Evolutionary conservation across 176 grass and related monocot species (phyloP), one percentile per base, ranked within the genome.

Genomic region (Panicum miliaceum): DNA sequence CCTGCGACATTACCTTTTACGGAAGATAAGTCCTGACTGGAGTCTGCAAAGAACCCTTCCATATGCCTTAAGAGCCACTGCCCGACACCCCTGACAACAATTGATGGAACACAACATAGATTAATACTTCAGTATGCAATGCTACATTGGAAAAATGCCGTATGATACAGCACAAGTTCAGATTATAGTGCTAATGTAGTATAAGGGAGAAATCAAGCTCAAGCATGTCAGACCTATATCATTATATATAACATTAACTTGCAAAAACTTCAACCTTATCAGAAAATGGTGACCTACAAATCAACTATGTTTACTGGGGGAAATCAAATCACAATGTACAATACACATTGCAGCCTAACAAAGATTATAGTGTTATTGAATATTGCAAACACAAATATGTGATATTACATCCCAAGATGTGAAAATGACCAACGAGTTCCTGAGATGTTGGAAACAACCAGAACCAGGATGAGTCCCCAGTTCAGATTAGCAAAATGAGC

Each of bases 51-150:
- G 75, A 78, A 93, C 34, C 50, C 92, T 88, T 86, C 85, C 89
- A 98, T 91, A 22, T 82, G 66, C 1, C 40, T 46, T 70, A 86
- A 56, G 15, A 94, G 82, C 89, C 89, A 98, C 72, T 68, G 73
- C 5, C 92, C 95, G n/a, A 94, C 89, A 45, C 95, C 95, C 82
- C 95, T 98, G 46, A 54, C 52, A 62, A 74, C 41, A 80, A 74
- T 61, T 61, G 42, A 61, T 51, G 59, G 41, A 82, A 50, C 36
- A 73, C 7, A n/a, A 23, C 45, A 69, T 43, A 60, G 8, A 62
- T 15, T 20, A 77, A 59, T 20, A 53, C 26, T 78, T 40, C 4
- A 32, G 2, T 32, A 63, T 78, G 58, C 61, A 11, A 23, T 34
- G 6, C 6, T 37, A 58, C 57, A 37, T n/a, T 54, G 40, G 61